Conservation (phyloP, 2,329 filamentous ascomycete species). For the Stagonosporopsis cucurbitacearum region DNA sequence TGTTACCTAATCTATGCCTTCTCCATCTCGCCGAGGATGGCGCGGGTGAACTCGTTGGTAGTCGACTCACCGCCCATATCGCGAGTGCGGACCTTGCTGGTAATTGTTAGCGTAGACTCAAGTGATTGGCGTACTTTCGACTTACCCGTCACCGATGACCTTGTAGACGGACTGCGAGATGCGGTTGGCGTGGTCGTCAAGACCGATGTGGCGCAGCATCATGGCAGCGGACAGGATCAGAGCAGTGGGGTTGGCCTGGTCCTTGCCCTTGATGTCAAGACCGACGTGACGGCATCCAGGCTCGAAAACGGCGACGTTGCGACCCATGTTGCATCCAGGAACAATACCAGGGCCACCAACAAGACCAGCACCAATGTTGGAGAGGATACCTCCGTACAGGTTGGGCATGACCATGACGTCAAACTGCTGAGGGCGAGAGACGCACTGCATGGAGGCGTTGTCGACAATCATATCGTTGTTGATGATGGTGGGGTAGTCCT, state of each 20-base stretch:
- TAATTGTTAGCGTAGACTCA: constrained; percentile 36
- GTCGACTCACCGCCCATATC: constrained; percentile 94
- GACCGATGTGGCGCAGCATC: constrained; percentile 94
- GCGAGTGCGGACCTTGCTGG: constrained; percentile 82
- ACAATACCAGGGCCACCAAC: constrained; percentile 97
- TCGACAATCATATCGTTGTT: constrained; percentile 99
- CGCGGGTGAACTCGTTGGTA: constrained; percentile 93
- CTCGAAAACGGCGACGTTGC: constrained; percentile 97
- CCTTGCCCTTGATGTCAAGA: constrained; percentile 99
- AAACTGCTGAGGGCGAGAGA: constrained; percentile 95
- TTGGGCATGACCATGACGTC: constrained; percentile 99
- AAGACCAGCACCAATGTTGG: constrained; percentile 97
- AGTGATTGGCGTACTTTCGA: not conserved
- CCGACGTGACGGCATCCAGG: constrained; percentile 99
- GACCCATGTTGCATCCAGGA: constrained; percentile 99
- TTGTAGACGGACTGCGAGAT: constrained; percentile 88
- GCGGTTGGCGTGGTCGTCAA: constrained; percentile 97
- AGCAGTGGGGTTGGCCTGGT: constrained; percentile 97
- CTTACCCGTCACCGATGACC: constrained; percentile 88
- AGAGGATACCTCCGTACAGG: constrained; percentile 97
- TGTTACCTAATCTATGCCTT: constrained; percentile 38
- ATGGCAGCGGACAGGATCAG: constrained; percentile 94
- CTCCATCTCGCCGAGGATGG: constrained; percentile 97
- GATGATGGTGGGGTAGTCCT: constrained; percentile 95
- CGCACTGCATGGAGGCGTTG: constrained; percentile 99